phyloP scores from a whole-genome alignment of 805 yeast species.

The Ogataea trehaloabstinens region DNA sequence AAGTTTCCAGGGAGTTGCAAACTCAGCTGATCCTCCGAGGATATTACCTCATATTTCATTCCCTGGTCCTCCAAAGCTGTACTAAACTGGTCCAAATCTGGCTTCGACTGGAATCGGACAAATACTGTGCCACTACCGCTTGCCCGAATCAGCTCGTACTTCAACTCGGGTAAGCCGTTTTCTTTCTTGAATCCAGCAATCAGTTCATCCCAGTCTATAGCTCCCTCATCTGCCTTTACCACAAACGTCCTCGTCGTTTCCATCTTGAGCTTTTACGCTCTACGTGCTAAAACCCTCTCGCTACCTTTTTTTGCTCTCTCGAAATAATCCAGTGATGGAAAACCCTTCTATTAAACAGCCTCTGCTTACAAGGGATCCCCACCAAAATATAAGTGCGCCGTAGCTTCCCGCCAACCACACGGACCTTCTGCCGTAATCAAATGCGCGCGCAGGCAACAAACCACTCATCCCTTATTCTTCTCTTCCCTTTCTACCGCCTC shows the following conservation, averaged over 20 bases:
- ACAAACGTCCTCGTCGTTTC: slow-evolving; percentile 4
- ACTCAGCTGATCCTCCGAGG: slow-evolving; percentile 17
- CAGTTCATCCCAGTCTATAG: slow-evolving; percentile 13
- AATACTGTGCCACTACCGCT: slow-evolving; percentile 13
- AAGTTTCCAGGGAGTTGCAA: slow-evolving; percentile 49
- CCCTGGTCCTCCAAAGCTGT: slow-evolving; percentile 11
- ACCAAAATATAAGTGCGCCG: too few relatives aligned
- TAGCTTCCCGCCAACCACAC: too few relatives aligned
- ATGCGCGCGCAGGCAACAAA: too few relatives aligned
- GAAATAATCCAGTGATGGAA: background rate
- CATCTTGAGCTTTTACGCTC: background rate
- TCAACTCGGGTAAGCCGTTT: slow-evolving; percentile 9
- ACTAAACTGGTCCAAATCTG: slow-evolving; percentile 15
- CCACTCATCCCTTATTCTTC: too few relatives aligned
- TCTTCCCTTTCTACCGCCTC: too few relatives aligned
- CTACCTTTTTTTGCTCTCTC: too few relatives aligned
- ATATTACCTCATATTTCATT: slow-evolving; percentile 15
- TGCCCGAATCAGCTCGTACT: slow-evolving; percentile 20
- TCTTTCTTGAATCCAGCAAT: slow-evolving; percentile 17
- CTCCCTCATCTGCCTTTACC: slow-evolving; percentile 10
- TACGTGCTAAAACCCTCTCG: background rate
- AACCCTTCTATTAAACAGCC: background rate
- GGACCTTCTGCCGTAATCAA: background rate
- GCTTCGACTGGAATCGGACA: slow-evolving; percentile 16
- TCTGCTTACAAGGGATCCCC: too few relatives aligned